These are phyloP conservation scores for Sclerotinia spermophila DNA, from an alignment of 2,329 filamentous ascomycete species.

Conservation along the genomic window DNA sequence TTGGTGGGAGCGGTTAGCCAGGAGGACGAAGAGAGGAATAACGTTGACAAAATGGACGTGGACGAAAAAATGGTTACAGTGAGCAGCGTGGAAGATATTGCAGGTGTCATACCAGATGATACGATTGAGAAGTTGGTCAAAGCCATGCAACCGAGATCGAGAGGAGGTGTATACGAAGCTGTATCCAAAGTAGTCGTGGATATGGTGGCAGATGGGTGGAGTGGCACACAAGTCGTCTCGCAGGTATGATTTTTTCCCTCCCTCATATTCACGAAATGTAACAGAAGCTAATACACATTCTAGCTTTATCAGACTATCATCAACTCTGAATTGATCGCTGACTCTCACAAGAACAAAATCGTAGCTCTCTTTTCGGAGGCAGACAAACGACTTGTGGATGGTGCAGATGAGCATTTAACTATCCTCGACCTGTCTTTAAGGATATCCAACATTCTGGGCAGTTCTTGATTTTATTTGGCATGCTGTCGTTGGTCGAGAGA, in stretches of 20 bases:
- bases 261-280: constrained; percentile 8
- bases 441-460: constrained; percentile 66
- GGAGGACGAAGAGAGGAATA: constrained; percentile 36
- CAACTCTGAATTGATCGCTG: constrained; percentile 77
- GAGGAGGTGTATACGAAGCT: constrained; percentile 63
- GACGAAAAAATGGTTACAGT: constrained; percentile 67
- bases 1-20: constrained; percentile 68
- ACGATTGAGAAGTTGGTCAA: constrained; percentile 68
- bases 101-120: constrained; percentile 79
- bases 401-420: constrained; percentile 89
- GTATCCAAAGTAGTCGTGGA: constrained; percentile 81
- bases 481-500: neutral
- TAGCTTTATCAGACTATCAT: constrained; percentile 79
- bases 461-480: constrained; percentile 20
- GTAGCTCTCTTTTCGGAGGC: constrained; percentile 86
- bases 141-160: constrained; percentile 70
- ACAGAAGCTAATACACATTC: neutral
- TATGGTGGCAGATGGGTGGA: constrained; percentile 96
- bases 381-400: constrained; percentile 91
- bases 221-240: constrained; percentile 78
- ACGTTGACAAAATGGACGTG: constrained; percentile 44
- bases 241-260: constrained; percentile 54
- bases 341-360: constrained; percentile 86
- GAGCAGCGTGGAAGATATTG: constrained; percentile 86
- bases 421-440: constrained; percentile 81